A percentile compares a stretch with the other conserved stretches of the same genome.
phyloP scores from a whole-genome alignment of 2,329 filamentous ascomycete species.

The Penicillium thymicola region DNA sequence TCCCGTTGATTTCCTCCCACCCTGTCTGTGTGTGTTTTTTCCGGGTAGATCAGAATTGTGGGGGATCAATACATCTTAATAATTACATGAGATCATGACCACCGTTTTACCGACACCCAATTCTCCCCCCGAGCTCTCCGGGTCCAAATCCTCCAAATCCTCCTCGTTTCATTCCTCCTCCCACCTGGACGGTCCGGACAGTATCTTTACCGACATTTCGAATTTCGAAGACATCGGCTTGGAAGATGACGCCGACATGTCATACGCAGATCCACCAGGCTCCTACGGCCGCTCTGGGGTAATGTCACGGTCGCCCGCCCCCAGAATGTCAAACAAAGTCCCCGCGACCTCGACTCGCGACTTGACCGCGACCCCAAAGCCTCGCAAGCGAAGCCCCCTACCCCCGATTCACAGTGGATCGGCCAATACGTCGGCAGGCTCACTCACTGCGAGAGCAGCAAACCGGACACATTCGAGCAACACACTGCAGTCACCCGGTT shows the following conservation, averaged over 20 bases:
- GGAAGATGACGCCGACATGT: constrained; percentile 60
- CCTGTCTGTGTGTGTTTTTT: not conserved
- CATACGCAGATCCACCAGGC: constrained; percentile 28
- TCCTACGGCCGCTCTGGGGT: constrained; percentile 30
- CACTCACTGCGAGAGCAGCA: constrained; percentile 25
- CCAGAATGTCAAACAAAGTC: constrained; percentile 27
- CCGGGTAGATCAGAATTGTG: constrained; percentile 7
- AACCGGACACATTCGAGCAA: constrained; percentile 23
- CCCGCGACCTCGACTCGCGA: constrained; percentile 33
- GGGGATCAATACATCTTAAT: constrained; percentile 13
- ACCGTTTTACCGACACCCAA: constrained; percentile 52
- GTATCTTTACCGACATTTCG: constrained; percentile 66
- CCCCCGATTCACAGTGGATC: constrained; percentile 30
- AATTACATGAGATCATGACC: constrained; percentile 41
- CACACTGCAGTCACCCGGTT: constrained; percentile 24
- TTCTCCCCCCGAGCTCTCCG: constrained; percentile 75
- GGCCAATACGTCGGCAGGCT: constrained; percentile 19
- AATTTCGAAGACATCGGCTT: constrained; percentile 94
- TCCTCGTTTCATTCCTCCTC: constrained; percentile 81
- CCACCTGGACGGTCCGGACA: constrained; percentile 66
- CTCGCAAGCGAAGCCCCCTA: constrained; percentile 21
- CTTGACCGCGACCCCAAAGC: constrained; percentile 31
- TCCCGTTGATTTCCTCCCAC: constrained; percentile 4
- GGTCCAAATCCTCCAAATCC: constrained; percentile 85
- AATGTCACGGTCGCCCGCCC: constrained; percentile 26